Evolutionary conservation across 305 asterid genomes (phyloP), one percentile per base, ranked within the genome.

Genomic region (Fraxinus velutina): DNA sequence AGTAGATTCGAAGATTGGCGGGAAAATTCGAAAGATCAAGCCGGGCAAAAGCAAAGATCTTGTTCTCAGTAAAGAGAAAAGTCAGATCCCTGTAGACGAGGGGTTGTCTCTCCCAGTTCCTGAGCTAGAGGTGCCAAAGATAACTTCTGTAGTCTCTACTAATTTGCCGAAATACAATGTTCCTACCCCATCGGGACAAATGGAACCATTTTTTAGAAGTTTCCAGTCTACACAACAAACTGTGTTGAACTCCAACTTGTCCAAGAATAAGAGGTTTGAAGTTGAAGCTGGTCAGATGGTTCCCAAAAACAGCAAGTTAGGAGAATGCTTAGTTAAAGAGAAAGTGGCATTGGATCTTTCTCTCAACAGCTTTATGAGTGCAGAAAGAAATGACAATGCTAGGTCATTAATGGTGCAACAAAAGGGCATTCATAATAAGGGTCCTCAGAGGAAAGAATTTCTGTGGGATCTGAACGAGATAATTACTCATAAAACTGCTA

Each of bases 391-490:
- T 50, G 76, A 84, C 33, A 55, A 83, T 5, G 37, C 30, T 6
- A 81, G 17, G 50, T 71, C 78, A 66, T 78, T 86, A 70, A 21
- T 66, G 50, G 29, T 77, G 79, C 85, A 81, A 79, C 86, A 15
- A 75, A 88, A 85, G 44, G 81, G 75, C 30, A 89, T 84, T 83
- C 88, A 84, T 0, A 60, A 32, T 75, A 88, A 68, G 55, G 71
- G 55, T 50, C 66, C 87, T 8, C 50, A 79, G 33, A 77, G 70
- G 78, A 72, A 81, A 84, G 82, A 34, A 80, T 50, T 84, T 68
- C 71, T 77, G 4, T 84, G 74, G 83, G 99, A 96, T 83, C 93
- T 94, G 79, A 93, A 94, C 52, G 87, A 87, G 89, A 80, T 85
- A 33, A 81, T 85, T 86, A 70, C 86, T 7, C 89, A 82, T 50